These are phyloP conservation scores for Massarina eburnea DNA, from an alignment of 2,329 filamentous ascomycete species.

Conservation along the genomic window DNA sequence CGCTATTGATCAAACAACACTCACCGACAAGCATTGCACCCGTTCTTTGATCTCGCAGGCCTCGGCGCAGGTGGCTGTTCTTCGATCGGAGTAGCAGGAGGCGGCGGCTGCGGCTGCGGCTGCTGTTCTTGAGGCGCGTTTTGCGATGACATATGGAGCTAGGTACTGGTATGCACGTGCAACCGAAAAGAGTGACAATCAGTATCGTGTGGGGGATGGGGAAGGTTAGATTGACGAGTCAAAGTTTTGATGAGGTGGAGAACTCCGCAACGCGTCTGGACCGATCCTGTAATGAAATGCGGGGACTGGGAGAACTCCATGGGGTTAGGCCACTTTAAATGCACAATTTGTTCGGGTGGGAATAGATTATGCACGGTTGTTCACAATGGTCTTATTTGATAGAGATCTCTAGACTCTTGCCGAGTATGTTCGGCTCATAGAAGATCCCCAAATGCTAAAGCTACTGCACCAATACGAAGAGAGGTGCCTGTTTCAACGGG, in stretches of 20 bases:
- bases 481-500: neutral
- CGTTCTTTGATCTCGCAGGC: slow-evolving; percentile 34
- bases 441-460: too few relatives aligned
- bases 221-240: neutral
- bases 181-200: slow-evolving; percentile 10
- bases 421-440: too few relatives aligned
- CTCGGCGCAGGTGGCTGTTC: slow-evolving; percentile 17
- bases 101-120: slow-evolving; percentile 1
- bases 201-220: neutral
- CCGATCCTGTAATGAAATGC: slow-evolving; percentile 1
- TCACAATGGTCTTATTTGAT: too few relatives aligned
- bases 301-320: slow-evolving; percentile 10
- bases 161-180: neutral
- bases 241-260: slow-evolving; percentile 1
- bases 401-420: too few relatives aligned
- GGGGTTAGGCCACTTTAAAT: too few relatives aligned
- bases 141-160: slow-evolving; percentile 13
- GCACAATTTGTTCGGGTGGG: neutral
- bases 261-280: neutral
- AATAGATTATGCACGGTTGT: neutral
- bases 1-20: neutral
- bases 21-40: slow-evolving; percentile 35
- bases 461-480: too few relatives aligned
- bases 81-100: slow-evolving; percentile 17
- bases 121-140: slow-evolving; percentile 11